A percentile compares a stretch with the other conserved stretches of the same genome.
Conservation (phyloP, 495 filamentous ascomycete species). For the Parathielavia appendiculata region DNA sequence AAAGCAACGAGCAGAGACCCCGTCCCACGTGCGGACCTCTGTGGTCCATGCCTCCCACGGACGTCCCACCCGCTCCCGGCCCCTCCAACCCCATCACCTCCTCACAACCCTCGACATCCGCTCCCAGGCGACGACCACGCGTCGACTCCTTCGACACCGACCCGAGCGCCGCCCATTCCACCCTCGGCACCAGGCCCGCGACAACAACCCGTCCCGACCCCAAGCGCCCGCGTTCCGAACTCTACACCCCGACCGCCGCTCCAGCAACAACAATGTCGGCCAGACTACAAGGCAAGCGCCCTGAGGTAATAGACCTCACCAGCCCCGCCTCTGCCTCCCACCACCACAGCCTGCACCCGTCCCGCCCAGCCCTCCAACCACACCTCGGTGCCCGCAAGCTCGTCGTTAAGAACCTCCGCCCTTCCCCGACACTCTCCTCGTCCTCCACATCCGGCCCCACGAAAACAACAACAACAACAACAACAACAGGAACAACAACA, state of each 20-base stretch:
- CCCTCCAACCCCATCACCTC: conserved; percentile 2
- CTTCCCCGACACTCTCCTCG: conserved; percentile 43
- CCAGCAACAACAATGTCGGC: conserved; percentile 25
- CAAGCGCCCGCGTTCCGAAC: conserved; percentile 33
- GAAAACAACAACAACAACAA: conserved; percentile 1
- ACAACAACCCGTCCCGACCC: conserved; percentile 12
- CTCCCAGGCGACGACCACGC: conserved; percentile 10
- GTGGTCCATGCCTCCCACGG: conserved; percentile 20
- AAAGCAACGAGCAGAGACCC: not conserved
- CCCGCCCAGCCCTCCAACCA: conserved; percentile 43
- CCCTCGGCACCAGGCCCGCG: not conserved
- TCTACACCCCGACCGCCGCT: conserved; percentile 16
- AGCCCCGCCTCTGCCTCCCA: not conserved
- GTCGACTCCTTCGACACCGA: conserved; percentile 14
- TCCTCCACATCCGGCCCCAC: conserved; percentile 42
- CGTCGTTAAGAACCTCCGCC: conserved; percentile 78
- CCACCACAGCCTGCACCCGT: not conserved
- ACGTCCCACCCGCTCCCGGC: conserved; percentile 3
- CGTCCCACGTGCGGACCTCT: conserved; percentile 7
- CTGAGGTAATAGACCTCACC: conserved; percentile 40
- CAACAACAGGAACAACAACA: conserved; percentile 36
- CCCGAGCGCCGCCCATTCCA: not conserved
- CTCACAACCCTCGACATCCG: not conserved
- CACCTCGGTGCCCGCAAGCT: conserved; percentile 71
- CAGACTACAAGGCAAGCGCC: conserved; percentile 38